Percentiles rank a stretch among this genome's conserved stretches.
These are phyloP conservation scores for Phytophthora cryptogea DNA, from an alignment of 352 stramenopile genomes.

Conservation along the genomic window DNA sequence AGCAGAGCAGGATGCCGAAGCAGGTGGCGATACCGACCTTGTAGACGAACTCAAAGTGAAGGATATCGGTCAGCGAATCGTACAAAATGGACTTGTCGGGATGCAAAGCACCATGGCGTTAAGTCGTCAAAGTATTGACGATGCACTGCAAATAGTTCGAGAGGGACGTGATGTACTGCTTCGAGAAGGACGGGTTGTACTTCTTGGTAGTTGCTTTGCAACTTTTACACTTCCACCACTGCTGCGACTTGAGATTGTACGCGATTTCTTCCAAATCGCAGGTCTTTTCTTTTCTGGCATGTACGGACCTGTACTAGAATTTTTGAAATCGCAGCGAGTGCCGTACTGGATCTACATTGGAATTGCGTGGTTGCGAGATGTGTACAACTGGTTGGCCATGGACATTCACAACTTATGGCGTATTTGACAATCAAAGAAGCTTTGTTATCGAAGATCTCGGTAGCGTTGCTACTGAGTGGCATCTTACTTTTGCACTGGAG, in stretches of 20 bases:
- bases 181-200: constrained; percentile 5
- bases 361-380: constrained; percentile 23
- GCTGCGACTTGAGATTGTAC: constrained; percentile 42
- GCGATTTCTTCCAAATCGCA: constrained; percentile 45
- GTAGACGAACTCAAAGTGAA: no score
- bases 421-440: no score
- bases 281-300: constrained; percentile 46
- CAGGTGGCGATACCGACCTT: no score
- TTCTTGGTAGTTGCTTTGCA: constrained; percentile 8
- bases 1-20: no score
- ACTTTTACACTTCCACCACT: constrained; percentile 29
- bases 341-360: constrained; percentile 9
- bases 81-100: no score
- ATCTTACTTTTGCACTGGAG: constrained; percentile 29
- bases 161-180: no score
- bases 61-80: no score
- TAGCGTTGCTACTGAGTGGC: constrained; percentile 21
- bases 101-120: constrained; percentile 6
- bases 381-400: constrained; percentile 41
- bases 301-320: constrained; percentile 27
- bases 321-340: constrained; percentile 13
- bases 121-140: constrained; percentile 9
- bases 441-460: no score
- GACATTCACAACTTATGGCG: constrained; percentile 9
- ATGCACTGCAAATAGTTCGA: constrained; percentile 14